A percentile compares a stretch with the other conserved stretches of the same genome.
Evolutionary conservation across 345 rosid genomes (phyloP).

Genomic region (Pelargonium nanum): DNA sequence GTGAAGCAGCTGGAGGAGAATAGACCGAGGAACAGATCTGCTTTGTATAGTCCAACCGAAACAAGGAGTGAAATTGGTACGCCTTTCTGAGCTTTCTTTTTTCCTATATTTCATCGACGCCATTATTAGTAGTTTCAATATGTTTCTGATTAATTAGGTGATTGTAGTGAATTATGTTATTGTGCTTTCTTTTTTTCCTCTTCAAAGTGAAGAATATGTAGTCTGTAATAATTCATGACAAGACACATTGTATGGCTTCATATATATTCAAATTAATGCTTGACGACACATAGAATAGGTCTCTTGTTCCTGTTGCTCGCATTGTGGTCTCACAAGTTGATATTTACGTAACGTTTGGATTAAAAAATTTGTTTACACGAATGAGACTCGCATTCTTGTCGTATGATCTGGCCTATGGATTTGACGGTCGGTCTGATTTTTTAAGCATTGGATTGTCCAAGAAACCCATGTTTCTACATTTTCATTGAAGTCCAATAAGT

Average conservation of each 20-base stretch:
- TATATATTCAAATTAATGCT: too few relatives aligned
- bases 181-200: not conserved
- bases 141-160: not conserved
- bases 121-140: constrained; percentile 8
- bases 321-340: too few relatives aligned
- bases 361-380: too few relatives aligned
- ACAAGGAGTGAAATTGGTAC: constrained; percentile 80
- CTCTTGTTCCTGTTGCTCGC: not conserved
- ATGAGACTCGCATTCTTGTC: too few relatives aligned
- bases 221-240: not conserved
- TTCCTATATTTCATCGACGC: constrained; percentile 8
- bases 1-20: constrained; percentile 93
- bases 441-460: too few relatives aligned
- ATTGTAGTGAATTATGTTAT: not conserved
- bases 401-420: too few relatives aligned
- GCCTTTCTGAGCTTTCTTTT: constrained; percentile 43
- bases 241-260: not conserved
- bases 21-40: constrained; percentile 92
- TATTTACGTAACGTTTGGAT: not conserved
- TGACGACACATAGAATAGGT: too few relatives aligned
- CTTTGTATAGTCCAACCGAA: constrained; percentile 83
- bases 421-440: too few relatives aligned
- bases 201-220: not conserved
- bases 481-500: too few relatives aligned
- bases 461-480: too few relatives aligned